These are phyloP conservation scores for Pseudogymnoascus sp. DNA, from an alignment of 2,329 filamentous ascomycete genomes.

Conservation along the genomic window DNA sequence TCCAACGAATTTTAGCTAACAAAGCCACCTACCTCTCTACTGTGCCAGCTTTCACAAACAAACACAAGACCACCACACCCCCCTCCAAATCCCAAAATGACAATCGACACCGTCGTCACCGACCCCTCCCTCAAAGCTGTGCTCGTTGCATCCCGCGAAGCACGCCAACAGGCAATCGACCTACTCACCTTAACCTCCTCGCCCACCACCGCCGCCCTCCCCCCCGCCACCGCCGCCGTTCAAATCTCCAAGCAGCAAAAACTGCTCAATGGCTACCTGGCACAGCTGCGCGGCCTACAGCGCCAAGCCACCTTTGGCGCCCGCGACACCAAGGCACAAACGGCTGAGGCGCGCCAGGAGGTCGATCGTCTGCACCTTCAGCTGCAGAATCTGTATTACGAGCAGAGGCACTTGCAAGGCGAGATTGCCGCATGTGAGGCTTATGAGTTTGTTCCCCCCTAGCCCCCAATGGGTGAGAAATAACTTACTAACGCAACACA, in stretches of 20 bases:
- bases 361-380: constrained; percentile 88
- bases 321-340: constrained; percentile 76
- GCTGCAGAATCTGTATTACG: constrained; percentile 92
- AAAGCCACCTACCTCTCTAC: not conserved
- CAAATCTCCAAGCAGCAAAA: constrained; percentile 71
- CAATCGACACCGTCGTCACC: constrained; percentile 50
- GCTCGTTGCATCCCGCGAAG: constrained; percentile 62
- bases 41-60: not conserved
- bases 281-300: constrained; percentile 74
- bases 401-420: constrained; percentile 80
- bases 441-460: constrained; percentile 62
- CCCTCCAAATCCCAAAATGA: constrained; percentile 34
- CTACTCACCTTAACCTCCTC: constrained; percentile 57
- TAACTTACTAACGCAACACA: constrained; percentile 28
- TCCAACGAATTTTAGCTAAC: not conserved
- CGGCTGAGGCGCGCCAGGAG: constrained; percentile 79
- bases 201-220: constrained; percentile 35
- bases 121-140: constrained; percentile 59
- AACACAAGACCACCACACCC: not conserved
- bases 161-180: constrained; percentile 61
- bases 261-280: constrained; percentile 66
- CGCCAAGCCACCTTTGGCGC: constrained; percentile 72
- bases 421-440: constrained; percentile 87
- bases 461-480: not conserved
- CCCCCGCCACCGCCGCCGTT: constrained; percentile 42